phyloP scores from a whole-genome alignment of 2,329 filamentous ascomycete genomes.

The Colletotrichum somersetense region DNA sequence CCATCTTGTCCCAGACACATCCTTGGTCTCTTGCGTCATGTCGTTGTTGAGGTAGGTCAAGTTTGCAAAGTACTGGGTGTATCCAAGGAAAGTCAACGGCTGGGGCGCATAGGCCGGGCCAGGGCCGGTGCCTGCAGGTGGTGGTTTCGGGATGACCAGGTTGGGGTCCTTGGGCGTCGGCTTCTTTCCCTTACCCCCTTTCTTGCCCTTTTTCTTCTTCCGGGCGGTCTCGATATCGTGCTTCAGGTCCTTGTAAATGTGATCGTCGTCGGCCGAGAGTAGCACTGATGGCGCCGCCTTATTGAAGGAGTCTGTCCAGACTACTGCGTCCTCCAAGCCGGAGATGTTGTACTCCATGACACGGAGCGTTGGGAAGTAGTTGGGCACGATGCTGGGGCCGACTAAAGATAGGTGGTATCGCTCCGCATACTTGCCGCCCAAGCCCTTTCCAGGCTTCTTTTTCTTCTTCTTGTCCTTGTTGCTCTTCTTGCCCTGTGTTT shows the following conservation, averaged over 20 bases:
- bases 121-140: conserved; percentile 78
- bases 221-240: conserved; percentile 49
- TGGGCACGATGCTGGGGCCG: conserved; percentile 89
- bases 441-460: conserved; percentile 66
- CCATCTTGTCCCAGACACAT: conserved; percentile 62
- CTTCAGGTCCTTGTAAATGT: conserved; percentile 47
- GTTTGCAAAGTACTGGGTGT: conserved; percentile 94
- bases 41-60: conserved; percentile 90
- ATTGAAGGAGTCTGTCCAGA: conserved; percentile 57
- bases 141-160: conserved; percentile 76
- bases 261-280: conserved; percentile 40
- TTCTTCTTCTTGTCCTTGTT: conserved; percentile 58
- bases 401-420: conserved; percentile 86
- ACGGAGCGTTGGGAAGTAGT: conserved; percentile 90
- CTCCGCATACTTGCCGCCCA: conserved; percentile 87
- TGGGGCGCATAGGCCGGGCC: conserved; percentile 94
- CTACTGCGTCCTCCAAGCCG: conserved; percentile 71
- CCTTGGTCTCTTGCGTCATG: conserved; percentile 54
- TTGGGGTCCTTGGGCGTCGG: conserved; percentile 65
- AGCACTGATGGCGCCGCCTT: background rate
- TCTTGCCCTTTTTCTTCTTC: conserved; percentile 56
- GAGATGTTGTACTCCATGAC: conserved; percentile 95
- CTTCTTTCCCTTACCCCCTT: conserved; percentile 56
- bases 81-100: conserved; percentile 81
- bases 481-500: conserved; percentile 51